Conservation (phyloP, 345 rosid genomes). For the Viola odorata region DNA sequence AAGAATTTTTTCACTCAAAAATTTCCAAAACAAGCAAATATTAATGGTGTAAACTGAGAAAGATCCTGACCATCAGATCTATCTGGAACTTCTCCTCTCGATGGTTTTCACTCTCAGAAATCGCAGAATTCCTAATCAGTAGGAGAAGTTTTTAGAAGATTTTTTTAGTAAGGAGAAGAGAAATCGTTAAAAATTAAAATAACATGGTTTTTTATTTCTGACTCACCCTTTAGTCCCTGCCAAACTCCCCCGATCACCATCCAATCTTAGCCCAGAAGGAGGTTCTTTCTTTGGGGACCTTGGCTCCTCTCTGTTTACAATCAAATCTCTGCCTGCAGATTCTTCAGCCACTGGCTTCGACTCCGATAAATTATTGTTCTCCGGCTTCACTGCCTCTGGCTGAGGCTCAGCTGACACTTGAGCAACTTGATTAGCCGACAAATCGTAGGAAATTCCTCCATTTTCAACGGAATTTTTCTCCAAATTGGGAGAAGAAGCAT, state of each 20-base stretch:
- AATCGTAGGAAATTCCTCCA: conserved; percentile 10
- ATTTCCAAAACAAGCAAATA: not conserved
- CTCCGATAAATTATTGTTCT: not conserved
- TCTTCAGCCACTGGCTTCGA: conserved; percentile 42
- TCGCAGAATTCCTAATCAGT: conserved; percentile 36
- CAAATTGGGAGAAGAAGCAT: conserved; percentile 35
- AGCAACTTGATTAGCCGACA: not conserved
- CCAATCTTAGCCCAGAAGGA: conserved; percentile 40
- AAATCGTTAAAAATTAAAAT: no score
- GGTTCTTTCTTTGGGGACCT: conserved; percentile 58
- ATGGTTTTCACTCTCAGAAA: conserved; percentile 36
- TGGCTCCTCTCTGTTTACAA: conserved; percentile 42
- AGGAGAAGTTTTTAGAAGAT: not conserved
- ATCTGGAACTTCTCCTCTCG: conserved; percentile 77
- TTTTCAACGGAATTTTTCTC: conserved; percentile 30
- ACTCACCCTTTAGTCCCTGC: conserved; percentile 49
- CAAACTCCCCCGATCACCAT: conserved; percentile 40
- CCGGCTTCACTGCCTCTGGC: conserved; percentile 10
- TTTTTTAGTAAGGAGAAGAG: no score
- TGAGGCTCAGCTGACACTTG: not conserved
- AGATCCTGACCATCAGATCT: conserved; percentile 89
- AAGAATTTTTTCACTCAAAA: not conserved
- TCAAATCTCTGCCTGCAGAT: conserved; percentile 31
- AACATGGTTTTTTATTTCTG: not conserved
- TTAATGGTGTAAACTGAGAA: not conserved